A percentile compares a stretch with the other conserved stretches of the same genome.
Conservation (phyloP, 768 basidiomycete genomes). For the Hortiboletus campestris region DNA sequence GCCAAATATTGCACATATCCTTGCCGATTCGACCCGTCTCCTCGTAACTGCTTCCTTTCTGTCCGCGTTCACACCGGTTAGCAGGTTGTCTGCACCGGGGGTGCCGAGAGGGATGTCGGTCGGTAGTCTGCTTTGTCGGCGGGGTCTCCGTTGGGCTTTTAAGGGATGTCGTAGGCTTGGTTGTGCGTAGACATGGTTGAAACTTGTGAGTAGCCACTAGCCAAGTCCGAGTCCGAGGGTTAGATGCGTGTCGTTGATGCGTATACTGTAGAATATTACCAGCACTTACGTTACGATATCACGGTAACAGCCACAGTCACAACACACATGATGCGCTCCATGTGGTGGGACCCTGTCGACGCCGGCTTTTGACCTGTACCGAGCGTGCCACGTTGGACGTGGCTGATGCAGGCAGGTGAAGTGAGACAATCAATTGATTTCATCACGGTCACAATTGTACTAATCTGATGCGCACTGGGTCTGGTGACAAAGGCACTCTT, state of each 20-base stretch:
- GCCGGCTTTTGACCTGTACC: neutral
- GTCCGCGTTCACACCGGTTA: neutral
- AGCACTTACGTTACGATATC: no score
- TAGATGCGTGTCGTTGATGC: no score
- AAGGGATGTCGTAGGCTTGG: neutral
- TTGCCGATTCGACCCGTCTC: neutral
- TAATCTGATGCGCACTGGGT: neutral
- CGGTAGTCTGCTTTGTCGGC: neutral
- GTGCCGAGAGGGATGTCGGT: neutral
- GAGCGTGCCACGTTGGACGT: neutral
- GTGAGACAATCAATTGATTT: neutral
- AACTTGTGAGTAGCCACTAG: no score
- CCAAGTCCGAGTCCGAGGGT: no score
- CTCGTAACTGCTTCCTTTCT: neutral
- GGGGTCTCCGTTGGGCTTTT: neutral
- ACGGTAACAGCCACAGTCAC: no score
- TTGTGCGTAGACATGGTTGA: no score
- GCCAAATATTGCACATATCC: neutral
- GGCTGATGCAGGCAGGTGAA: neutral
- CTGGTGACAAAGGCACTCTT: neutral
- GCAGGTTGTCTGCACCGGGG: neutral
- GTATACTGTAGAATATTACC: no score
- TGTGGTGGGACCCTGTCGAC: no score
- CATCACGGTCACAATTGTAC: neutral
- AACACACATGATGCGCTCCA: no score